Evolutionary conservation across 345 rosid species (phyloP).

Genomic region (Dovyalis caffra): DNA sequence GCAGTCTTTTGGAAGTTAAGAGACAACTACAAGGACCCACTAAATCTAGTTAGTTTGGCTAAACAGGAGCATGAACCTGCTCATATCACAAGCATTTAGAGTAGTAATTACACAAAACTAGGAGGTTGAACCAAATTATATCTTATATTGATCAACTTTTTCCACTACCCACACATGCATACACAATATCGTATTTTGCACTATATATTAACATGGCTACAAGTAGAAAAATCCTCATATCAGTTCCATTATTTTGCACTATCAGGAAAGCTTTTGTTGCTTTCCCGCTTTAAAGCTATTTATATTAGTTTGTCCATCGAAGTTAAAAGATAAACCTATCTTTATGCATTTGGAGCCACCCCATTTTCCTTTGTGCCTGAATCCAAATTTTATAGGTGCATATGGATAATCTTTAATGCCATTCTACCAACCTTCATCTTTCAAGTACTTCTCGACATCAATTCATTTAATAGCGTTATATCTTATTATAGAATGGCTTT

Average conservation of each 20-base stretch:
- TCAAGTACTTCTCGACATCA: conserved; percentile 21
- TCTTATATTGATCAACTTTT: not conserved
- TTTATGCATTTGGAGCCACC: not conserved
- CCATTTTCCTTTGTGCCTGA: not conserved
- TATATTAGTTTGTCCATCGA: not conserved
- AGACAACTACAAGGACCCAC: conserved; percentile 24
- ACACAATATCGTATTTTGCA: not conserved
- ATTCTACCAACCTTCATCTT: conserved; percentile 21
- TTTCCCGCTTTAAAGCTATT: conserved; percentile 4
- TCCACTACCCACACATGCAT: not conserved
- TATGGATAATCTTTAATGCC: conserved; percentile 11
- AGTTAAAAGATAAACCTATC: not conserved
- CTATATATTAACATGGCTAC: not conserved
- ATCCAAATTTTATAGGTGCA: conserved; percentile 6
- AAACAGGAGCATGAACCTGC: conserved; percentile 21
- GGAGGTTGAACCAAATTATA: not conserved
- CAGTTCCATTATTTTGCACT: not conserved
- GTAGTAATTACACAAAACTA: conserved; percentile 14
- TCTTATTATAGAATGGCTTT: conserved; percentile 37
- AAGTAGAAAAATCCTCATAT: not conserved
- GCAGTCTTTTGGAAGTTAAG: conserved; percentile 14
- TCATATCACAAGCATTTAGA: conserved; percentile 12
- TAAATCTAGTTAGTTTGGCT: conserved; percentile 28
- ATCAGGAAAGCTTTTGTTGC: conserved; percentile 13
- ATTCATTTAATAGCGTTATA: conserved; percentile 28